These are phyloP conservation scores for Trematosphaeria pertusa DNA, from an alignment of 2,329 filamentous ascomycete genomes.

Conservation along the genomic window DNA sequence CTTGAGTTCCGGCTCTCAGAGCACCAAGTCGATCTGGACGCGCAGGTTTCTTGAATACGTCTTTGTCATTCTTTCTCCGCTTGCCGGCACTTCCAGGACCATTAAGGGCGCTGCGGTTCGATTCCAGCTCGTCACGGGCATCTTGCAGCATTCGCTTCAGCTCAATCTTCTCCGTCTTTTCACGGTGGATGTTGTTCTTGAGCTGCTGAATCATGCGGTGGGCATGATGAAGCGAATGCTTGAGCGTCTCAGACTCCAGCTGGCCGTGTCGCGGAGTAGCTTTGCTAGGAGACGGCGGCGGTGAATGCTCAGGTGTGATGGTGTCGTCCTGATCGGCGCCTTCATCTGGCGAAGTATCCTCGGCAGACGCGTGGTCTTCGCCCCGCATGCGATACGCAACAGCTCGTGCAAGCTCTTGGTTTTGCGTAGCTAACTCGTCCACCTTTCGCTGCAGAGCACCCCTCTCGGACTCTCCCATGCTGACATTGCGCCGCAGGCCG, in stretches of 20 bases:
- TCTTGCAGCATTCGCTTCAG: conserved; percentile 95
- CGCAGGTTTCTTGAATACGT: conserved; percentile 76
- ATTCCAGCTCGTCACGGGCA: conserved; percentile 86
- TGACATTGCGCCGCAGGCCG: conserved; percentile 79
- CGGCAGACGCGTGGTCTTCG: conserved; percentile 65
- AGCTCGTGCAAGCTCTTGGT: conserved; percentile 86
- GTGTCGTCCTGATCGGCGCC: conserved; percentile 63
- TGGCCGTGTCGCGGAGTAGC: conserved; percentile 87
- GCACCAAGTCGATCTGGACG: conserved; percentile 77
- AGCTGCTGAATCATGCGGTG: conserved; percentile 97
- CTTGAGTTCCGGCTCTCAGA: conserved; percentile 73
- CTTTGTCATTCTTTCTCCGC: conserved; percentile 63
- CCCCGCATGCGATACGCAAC: conserved; percentile 76
- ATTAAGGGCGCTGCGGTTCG: conserved; percentile 62
- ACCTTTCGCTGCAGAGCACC: conserved; percentile 81
- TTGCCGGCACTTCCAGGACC: conserved; percentile 57
- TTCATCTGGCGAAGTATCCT: conserved; percentile 56
- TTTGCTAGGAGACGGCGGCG: conserved; percentile 88
- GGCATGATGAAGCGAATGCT: conserved; percentile 91
- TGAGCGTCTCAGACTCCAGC: conserved; percentile 94
- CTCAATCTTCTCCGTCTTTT: conserved; percentile 98
- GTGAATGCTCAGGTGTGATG: conserved; percentile 84
- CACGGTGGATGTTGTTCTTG: conserved; percentile 91
- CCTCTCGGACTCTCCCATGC: conserved; percentile 79
- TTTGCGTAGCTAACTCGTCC: conserved; percentile 86